A percentile compares a stretch with the other conserved stretches of the same genome.
Evolutionary conservation across 331 rosid species (phyloP).

Genomic region (Saraca asoca): DNA sequence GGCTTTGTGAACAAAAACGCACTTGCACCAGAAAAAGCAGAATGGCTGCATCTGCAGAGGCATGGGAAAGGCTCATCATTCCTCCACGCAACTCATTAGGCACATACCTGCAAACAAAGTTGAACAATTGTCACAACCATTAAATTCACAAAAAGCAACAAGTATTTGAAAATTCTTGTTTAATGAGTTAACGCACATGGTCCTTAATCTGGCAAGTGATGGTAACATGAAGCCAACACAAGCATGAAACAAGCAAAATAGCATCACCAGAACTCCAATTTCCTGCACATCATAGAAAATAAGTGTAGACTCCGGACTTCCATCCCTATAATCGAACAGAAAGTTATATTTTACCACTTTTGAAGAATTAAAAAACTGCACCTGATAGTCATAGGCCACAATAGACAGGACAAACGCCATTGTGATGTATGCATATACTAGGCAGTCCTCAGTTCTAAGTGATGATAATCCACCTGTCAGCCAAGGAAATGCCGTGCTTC

Average conservation of each 20-base stretch:
- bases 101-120: slow-evolving; percentile 68
- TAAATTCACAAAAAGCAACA: slow-evolving; percentile 28
- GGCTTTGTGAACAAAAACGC: slow-evolving; percentile 33
- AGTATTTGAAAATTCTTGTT: slow-evolving; percentile 17
- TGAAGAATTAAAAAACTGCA: slow-evolving; percentile 32
- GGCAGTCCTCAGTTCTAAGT: slow-evolving; percentile 75
- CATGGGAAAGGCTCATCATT: slow-evolving; percentile 82
- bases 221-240: slow-evolving; percentile 79
- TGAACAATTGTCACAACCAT: slow-evolving; percentile 29
- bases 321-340: slow-evolving; percentile 24
- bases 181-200: slow-evolving; percentile 60
- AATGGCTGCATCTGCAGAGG: slow-evolving; percentile 75
- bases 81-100: slow-evolving; percentile 97
- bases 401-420: slow-evolving; percentile 65
- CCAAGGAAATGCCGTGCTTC: slow-evolving; percentile 88
- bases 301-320: slow-evolving; percentile 31
- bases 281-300: slow-evolving; percentile 59
- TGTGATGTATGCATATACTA: slow-evolving; percentile 55
- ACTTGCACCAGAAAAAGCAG: slow-evolving; percentile 78
- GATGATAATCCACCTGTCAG: slow-evolving; percentile 73
- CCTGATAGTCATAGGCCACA: slow-evolving; percentile 92
- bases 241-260: slow-evolving; percentile 81
- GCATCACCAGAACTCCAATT: slow-evolving; percentile 67
- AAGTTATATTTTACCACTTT: slow-evolving; percentile 21
- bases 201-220: slow-evolving; percentile 91